Conservation (phyloP, 139 green algal genomes). For the Pleodorina starrii region DNA sequence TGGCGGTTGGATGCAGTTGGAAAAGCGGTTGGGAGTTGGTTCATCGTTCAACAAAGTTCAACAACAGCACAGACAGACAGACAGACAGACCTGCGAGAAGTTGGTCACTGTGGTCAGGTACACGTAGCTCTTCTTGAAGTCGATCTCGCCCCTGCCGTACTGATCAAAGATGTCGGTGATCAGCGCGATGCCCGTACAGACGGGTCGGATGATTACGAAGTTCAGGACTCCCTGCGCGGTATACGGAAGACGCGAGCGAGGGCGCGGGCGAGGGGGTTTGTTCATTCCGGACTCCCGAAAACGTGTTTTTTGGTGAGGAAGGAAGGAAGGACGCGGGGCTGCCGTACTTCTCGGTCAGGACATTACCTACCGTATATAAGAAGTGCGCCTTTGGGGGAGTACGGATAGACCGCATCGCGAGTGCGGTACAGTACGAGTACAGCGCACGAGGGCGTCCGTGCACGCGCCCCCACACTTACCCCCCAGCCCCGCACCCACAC, state of each 20-base stretch:
- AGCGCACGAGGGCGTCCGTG: too few relatives aligned
- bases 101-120: slow-evolving; percentile 90
- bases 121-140: slow-evolving; percentile 77
- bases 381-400: too few relatives aligned
- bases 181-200: slow-evolving; percentile 78
- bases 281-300: background rate
- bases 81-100: slow-evolving; percentile 64
- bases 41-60: background rate
- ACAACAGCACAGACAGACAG: background rate
- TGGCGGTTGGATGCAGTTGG: background rate
- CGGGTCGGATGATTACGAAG: slow-evolving; percentile 93
- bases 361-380: too few relatives aligned
- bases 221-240: slow-evolving; percentile 83
- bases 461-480: too few relatives aligned
- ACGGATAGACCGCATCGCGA: too few relatives aligned
- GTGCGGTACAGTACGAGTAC: too few relatives aligned
- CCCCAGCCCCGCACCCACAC: too few relatives aligned
- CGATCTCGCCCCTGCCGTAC: slow-evolving; percentile 83
- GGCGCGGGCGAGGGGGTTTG: background rate
- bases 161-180: slow-evolving; percentile 73
- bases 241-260: background rate
- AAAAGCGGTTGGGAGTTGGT: background rate
- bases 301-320: background rate
- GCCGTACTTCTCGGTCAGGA: background rate
- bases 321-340: background rate